Conservation (phyloP, 805 yeast genomes). For the Cyberlindnera saturnus region DNA sequence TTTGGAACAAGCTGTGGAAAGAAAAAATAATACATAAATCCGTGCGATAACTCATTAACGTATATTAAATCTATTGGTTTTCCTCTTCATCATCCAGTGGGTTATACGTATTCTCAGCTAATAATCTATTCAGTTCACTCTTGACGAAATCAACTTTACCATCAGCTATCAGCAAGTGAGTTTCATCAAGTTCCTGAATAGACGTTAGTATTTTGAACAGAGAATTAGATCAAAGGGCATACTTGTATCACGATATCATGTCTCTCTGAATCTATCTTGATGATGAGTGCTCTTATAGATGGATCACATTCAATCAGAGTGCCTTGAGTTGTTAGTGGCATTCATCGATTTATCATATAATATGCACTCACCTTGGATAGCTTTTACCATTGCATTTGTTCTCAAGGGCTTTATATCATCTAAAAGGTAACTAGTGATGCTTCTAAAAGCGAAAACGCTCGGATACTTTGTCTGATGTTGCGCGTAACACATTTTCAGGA, state of each 20-base stretch:
- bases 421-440: too few species aligned
- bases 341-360: background rate
- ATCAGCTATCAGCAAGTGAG: constrained; percentile 78
- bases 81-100: constrained; percentile 69
- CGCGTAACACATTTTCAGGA: too few species aligned
- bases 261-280: constrained; percentile 70
- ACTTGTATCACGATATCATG: constrained; percentile 65
- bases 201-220: too few species aligned
- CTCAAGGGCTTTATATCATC: background rate
- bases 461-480: too few species aligned
- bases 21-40: too few species aligned
- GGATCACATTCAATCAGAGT: constrained; percentile 73
- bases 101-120: constrained; percentile 80
- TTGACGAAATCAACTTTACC: constrained; percentile 72
- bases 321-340: constrained; percentile 12
- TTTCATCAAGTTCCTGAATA: constrained; percentile 78
- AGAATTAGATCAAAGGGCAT: constrained; percentile 4
- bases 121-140: constrained; percentile 63
- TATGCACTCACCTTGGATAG: constrained; percentile 39
- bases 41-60: too few species aligned
- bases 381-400: constrained; percentile 38
- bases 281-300: constrained; percentile 78
- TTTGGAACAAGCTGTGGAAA: too few species aligned
- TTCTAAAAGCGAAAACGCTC: too few species aligned
- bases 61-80: background rate